These are phyloP conservation scores for Plectosphaerella plurivora DNA, from an alignment of 2,329 filamentous ascomycete genomes.

Conservation along the genomic window DNA sequence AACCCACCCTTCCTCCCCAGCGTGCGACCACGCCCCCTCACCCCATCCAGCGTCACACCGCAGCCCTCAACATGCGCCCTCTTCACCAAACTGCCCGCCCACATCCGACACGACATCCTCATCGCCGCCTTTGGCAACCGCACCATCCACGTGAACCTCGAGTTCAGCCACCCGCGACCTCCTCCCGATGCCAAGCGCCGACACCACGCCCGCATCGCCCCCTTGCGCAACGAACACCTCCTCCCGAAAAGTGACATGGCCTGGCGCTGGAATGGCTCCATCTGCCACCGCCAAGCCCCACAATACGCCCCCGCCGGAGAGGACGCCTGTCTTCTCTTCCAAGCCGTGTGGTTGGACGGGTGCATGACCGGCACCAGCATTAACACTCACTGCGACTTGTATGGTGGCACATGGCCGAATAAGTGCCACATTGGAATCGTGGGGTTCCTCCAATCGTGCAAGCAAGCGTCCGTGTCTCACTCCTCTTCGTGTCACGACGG, in stretches of 20 bases:
- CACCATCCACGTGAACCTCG: constrained; percentile 18
- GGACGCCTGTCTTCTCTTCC: neutral
- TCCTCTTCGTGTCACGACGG: neutral
- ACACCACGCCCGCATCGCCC: neutral
- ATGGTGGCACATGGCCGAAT: constrained; percentile 10
- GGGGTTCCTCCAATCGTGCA: constrained; percentile 24
- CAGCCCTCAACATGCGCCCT: neutral
- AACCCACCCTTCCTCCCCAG: neutral
- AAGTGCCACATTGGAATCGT: constrained; percentile 19
- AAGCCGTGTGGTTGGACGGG: neutral
- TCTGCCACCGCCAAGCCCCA: constrained; percentile 17
- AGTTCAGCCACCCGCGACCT: neutral
- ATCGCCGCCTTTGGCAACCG: constrained; percentile 16
- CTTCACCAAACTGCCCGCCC: constrained; percentile 20
- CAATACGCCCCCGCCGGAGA: neutral
- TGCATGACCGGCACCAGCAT: constrained; percentile 1
- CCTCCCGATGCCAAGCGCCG: too few relatives aligned
- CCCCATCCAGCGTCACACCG: neutral
- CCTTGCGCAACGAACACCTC: neutral
- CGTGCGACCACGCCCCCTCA: neutral
- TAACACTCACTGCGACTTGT: constrained; percentile 11
- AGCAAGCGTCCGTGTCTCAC: constrained; percentile 18
- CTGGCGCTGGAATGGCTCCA: constrained; percentile 19
- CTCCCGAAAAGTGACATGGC: constrained; percentile 3
- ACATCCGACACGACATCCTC: constrained; percentile 26